Evolutionary conservation across 345 rosid genomes (phyloP).

Genomic region (Eucalyptus marginata): DNA sequence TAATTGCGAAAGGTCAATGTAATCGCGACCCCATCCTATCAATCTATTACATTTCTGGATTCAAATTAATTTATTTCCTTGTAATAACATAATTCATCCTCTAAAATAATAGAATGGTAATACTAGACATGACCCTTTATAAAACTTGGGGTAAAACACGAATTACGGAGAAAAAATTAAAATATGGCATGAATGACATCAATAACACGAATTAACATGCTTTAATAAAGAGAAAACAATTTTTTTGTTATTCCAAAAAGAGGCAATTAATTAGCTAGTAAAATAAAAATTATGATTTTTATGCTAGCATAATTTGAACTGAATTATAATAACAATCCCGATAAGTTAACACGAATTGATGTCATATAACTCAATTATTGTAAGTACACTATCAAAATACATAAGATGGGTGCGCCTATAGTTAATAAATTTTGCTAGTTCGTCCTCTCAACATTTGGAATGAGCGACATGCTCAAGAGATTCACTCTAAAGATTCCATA

Average conservation of each 20-base stretch:
- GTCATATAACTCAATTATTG: background rate
- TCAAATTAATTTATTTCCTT: background rate
- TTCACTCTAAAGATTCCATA: no score
- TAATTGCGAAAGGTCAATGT: background rate
- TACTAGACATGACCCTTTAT: background rate
- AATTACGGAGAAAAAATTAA: background rate
- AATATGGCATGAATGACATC: background rate
- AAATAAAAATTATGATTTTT: no score
- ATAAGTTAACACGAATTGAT: background rate
- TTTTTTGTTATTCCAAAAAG: background rate
- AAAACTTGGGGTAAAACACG: background rate
- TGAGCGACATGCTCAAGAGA: no score
- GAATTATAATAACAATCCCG: background rate
- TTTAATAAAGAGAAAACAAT: background rate
- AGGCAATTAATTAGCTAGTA: background rate
- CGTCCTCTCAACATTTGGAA: background rate
- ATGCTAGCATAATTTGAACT: background rate
- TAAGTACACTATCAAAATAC: background rate
- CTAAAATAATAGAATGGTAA: background rate
- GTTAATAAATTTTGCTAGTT: background rate
- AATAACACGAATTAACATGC: background rate
- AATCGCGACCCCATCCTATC: background rate
- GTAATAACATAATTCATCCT: background rate
- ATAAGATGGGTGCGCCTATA: fast-evolving
- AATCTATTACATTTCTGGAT: background rate